A percentile compares a stretch with the other conserved stretches of the same genome.
Conservation (phyloP, 306 rosid genomes). For the Senna tora region DNA sequence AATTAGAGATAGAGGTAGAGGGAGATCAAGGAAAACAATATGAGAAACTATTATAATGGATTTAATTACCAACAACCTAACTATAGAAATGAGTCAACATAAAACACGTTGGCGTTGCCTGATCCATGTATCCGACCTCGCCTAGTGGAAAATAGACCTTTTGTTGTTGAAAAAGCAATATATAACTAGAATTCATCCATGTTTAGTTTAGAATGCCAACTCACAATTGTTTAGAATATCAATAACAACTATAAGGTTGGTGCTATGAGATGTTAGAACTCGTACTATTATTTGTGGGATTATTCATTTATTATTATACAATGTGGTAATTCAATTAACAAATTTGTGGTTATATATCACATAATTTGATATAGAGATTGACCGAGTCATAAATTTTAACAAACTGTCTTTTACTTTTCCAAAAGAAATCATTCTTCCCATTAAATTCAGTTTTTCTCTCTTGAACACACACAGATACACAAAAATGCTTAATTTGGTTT, state of each 20-base stretch:
- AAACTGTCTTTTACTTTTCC: neutral
- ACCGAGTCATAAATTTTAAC: conserved; percentile 20
- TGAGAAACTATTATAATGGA: too few relatives aligned
- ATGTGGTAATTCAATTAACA: neutral
- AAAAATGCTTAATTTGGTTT: conserved; percentile 20
- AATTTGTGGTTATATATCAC: neutral
- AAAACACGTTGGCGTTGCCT: too few relatives aligned
- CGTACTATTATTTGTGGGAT: conserved; percentile 10
- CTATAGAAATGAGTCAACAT: too few relatives aligned
- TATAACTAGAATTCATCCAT: neutral
- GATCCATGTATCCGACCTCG: too few relatives aligned
- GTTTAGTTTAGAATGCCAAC: neutral
- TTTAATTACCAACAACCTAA: too few relatives aligned
- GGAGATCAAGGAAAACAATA: too few relatives aligned
- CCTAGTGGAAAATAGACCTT: too few relatives aligned
- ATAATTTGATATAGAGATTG: neutral
- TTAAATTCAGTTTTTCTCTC: conserved; percentile 6
- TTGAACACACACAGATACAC: neutral
- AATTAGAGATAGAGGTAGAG: too few relatives aligned
- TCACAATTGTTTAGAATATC: conserved; percentile 27
- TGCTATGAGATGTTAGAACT: conserved; percentile 11
- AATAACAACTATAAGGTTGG: neutral
- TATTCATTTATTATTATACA: neutral
- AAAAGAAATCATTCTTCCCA: conserved; percentile 21
- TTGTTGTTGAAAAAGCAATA: too few relatives aligned